Evolutionary conservation across 2,329 filamentous ascomycete species (phyloP).

Genomic region (Penicillium sp.): DNA sequence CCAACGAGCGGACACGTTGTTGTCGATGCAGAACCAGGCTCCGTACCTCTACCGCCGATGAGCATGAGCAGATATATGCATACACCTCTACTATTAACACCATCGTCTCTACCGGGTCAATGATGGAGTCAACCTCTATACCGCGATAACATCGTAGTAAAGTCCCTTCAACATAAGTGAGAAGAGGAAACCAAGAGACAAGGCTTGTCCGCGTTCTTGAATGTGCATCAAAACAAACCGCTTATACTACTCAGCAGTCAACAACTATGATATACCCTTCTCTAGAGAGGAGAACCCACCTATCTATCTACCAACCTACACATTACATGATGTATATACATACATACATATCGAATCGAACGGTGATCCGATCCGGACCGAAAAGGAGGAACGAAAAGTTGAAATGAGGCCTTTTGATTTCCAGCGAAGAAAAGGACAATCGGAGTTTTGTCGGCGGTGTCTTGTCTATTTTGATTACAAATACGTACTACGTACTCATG

Average conservation of each 20-base stretch:
- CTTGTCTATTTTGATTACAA: background rate
- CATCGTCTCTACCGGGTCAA: no score
- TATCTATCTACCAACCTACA: background rate
- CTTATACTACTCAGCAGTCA: background rate
- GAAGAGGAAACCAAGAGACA: no score
- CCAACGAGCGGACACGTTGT: conserved; percentile 45
- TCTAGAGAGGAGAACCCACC: no score
- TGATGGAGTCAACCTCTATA: background rate
- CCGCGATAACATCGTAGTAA: background rate
- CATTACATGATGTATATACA: background rate
- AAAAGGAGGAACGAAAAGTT: no score
- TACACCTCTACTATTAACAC: background rate
- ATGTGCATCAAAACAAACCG: background rate
- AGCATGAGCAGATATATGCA: conserved; percentile 12
- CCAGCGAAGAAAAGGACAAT: background rate
- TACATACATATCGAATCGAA: background rate
- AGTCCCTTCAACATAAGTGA: no score
- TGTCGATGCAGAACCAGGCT: conserved; percentile 41
- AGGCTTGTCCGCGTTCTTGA: background rate
- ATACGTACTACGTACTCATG: background rate
- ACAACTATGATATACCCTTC: background rate
- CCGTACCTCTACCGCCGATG: conserved; percentile 40
- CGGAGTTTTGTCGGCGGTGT: background rate
- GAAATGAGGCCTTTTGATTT: no score
- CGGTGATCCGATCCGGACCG: no score